Evolutionary conservation across 352 stramenopile species (phyloP).

Genomic region (Globisporangium nagaii): DNA sequence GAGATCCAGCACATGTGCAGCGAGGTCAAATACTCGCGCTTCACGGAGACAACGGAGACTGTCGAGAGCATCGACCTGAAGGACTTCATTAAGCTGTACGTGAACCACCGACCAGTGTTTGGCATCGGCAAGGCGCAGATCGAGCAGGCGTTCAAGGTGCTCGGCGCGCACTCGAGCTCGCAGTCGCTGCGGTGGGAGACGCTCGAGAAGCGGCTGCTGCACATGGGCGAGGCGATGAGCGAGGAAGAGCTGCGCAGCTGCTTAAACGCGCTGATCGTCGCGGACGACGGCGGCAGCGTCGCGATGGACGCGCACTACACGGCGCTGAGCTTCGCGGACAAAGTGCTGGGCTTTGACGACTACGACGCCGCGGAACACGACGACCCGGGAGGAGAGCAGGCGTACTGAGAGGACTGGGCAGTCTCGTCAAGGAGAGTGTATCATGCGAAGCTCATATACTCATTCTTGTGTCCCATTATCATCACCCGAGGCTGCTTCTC

Average conservation of each 20-base stretch:
- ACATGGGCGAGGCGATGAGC: conserved; percentile 73
- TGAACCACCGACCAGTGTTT: conserved; percentile 91
- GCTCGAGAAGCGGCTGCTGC: conserved; percentile 56
- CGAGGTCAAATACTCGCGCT: conserved; percentile 79
- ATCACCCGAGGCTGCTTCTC: no score
- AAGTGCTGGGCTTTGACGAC: conserved; percentile 88
- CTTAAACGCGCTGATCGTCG: conserved; percentile 60
- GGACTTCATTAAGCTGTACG: conserved; percentile 90
- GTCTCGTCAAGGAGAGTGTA: no score
- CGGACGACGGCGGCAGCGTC: conserved; percentile 14
- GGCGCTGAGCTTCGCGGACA: conserved; percentile 67
- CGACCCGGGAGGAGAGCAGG: not conserved
- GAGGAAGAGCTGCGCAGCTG: conserved; percentile 80
- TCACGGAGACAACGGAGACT: conserved; percentile 65
- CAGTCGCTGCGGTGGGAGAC: conserved; percentile 46
- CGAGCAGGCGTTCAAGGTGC: conserved; percentile 57
- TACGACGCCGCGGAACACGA: conserved; percentile 29
- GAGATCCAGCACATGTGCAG: conserved; percentile 89
- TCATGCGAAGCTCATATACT: no score
- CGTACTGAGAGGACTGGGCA: not conserved
- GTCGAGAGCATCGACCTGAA: conserved; percentile 57
- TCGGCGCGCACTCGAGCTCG: conserved; percentile 16
- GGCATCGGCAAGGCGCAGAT: conserved; percentile 80
- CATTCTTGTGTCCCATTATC: no score
- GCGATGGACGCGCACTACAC: conserved; percentile 49